A percentile compares a stretch with the other conserved stretches of the same genome.
Conservation (phyloP, 2,329 filamentous ascomycete genomes). For the Ustulina deusta region DNA sequence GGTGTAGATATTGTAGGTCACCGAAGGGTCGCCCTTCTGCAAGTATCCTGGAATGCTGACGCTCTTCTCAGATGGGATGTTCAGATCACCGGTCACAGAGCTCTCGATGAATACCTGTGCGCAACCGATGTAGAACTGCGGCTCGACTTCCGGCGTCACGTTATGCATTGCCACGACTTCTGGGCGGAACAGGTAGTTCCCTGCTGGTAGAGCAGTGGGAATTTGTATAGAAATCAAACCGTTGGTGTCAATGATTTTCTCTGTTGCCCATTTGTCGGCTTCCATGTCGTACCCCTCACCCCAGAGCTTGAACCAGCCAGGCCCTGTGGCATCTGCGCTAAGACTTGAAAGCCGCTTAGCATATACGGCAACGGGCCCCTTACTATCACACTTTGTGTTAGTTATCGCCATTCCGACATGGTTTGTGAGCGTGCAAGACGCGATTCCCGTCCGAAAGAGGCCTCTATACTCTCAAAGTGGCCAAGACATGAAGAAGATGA, state of each 20-base stretch:
- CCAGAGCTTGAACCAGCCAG: slow-evolving; percentile 83
- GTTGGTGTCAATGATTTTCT: slow-evolving; percentile 72
- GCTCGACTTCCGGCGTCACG: slow-evolving; percentile 63
- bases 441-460: neutral
- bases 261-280: slow-evolving; percentile 73
- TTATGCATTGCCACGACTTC: slow-evolving; percentile 77
- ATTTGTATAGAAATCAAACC: slow-evolving; percentile 73
- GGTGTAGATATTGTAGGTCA: slow-evolving; percentile 73
- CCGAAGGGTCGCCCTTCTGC: slow-evolving; percentile 61
- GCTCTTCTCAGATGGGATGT: slow-evolving; percentile 60
- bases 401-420: neutral
- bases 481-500: no score
- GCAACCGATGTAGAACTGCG: slow-evolving; percentile 78
- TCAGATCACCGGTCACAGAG: slow-evolving; percentile 54
- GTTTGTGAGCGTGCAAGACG: neutral
- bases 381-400: slow-evolving; percentile 1
- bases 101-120: slow-evolving; percentile 72
- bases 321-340: slow-evolving; percentile 66
- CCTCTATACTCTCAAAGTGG: neutral
- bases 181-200: slow-evolving; percentile 75
- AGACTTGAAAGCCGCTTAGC: slow-evolving; percentile 69
- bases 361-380: slow-evolving; percentile 77
- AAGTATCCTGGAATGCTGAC: slow-evolving; percentile 76
- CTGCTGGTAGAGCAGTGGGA: slow-evolving; percentile 69
- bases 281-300: slow-evolving; percentile 71